These are phyloP conservation scores for Wickerhamomyces kurtzmanii DNA, from an alignment of 805 yeast genomes.

Conservation along the genomic window DNA sequence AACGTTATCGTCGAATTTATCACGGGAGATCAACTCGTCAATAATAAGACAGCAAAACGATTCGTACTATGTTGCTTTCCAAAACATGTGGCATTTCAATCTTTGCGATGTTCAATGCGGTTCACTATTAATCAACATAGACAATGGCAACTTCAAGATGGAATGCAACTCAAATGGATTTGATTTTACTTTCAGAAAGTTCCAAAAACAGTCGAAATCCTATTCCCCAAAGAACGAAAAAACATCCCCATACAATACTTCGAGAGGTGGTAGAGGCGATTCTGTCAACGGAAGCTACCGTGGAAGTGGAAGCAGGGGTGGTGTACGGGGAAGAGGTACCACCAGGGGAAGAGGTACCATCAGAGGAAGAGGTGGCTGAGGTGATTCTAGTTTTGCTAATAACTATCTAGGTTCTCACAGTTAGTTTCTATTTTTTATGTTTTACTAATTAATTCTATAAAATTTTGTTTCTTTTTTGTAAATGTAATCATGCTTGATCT, in stretches of 20 bases:
- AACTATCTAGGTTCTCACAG: no score
- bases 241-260: not conserved
- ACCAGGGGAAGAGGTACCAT: slow-evolving; percentile 2
- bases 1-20: slow-evolving; percentile 24
- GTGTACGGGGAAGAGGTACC: slow-evolving; percentile 3
- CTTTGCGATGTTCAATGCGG: slow-evolving; percentile 54
- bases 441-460: no score
- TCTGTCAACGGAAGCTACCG: slow-evolving; percentile 1
- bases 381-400: no score
- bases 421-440: no score
- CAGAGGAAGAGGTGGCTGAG: slow-evolving; percentile 19
- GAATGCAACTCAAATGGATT: slow-evolving; percentile 52
- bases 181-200: slow-evolving; percentile 42
- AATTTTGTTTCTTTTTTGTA: no score
- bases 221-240: no score
- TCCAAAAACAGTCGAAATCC: slow-evolving; percentile 7
- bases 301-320: slow-evolving; percentile 2
- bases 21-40: slow-evolving; percentile 28
- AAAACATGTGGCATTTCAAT: slow-evolving; percentile 71
- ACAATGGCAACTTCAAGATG: slow-evolving; percentile 38
- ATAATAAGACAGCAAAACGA: slow-evolving; percentile 46
- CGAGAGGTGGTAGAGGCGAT: slow-evolving; percentile 1
- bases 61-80: slow-evolving; percentile 52
- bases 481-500: no score
- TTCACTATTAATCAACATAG: slow-evolving; percentile 30